Evolutionary conservation across 176 grass and related monocot species (phyloP).

Genomic region (Carex littledalei): DNA sequence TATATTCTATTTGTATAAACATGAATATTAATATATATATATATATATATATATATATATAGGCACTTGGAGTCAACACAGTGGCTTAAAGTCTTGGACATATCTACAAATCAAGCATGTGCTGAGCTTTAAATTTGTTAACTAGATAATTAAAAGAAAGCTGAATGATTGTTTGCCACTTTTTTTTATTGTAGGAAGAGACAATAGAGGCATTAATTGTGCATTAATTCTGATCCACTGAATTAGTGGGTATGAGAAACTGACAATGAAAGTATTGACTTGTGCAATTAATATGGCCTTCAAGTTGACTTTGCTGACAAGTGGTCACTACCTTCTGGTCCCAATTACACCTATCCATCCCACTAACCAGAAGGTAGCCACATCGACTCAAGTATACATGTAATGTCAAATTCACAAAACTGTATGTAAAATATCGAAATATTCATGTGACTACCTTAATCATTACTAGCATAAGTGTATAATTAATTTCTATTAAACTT

Average conservation of each 20-base stretch:
- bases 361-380: not conserved
- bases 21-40: too few relatives aligned
- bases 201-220: slow-evolving; percentile 15
- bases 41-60: too few relatives aligned
- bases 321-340: not conserved
- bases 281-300: slow-evolving; percentile 11
- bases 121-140: not conserved
- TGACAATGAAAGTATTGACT: slow-evolving; percentile 21
- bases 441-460: too few relatives aligned
- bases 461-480: too few relatives aligned
- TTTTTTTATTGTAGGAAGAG: not conserved
- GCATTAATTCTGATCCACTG: not conserved
- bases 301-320: slow-evolving; percentile 17
- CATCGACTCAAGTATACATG: not conserved
- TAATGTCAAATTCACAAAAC: not conserved
- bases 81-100: not conserved
- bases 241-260: slow-evolving; percentile 12
- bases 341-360: not conserved
- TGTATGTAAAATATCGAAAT: not conserved
- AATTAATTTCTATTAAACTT: too few relatives aligned
- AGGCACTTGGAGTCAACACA: not conserved
- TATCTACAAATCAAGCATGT: slow-evolving; percentile 6
- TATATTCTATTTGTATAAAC: too few relatives aligned
- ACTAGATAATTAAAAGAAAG: not conserved
- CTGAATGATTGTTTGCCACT: not conserved